Conservation (phyloP, 768 basidiomycete genomes). For the Tulasnella sp. region DNA sequence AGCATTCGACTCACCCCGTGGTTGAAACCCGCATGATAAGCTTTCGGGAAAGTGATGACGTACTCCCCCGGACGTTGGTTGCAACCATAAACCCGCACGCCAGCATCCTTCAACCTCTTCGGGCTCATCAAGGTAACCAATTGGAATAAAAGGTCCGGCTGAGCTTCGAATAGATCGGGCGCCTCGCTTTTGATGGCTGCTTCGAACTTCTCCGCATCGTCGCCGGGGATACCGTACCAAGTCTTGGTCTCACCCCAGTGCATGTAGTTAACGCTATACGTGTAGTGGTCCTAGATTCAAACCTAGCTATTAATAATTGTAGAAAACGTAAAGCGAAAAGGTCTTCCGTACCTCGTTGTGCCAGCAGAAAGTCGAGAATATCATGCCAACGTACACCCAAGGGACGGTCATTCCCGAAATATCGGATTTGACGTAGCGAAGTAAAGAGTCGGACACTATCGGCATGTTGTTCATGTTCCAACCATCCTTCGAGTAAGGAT, state of each 20-base stretch:
- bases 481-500: constrained; percentile 77
- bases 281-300: background rate
- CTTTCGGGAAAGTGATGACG: constrained; percentile 94
- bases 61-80: constrained; percentile 97
- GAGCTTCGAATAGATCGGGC: constrained; percentile 94
- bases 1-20: constrained; percentile 62
- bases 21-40: constrained; percentile 97
- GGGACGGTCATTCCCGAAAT: constrained; percentile 99
- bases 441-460: constrained; percentile 80
- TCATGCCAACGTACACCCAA: constrained; percentile 99
- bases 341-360: constrained; percentile 86
- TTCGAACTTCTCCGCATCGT: constrained; percentile 92
- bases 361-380: constrained; percentile 99
- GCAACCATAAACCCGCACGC: constrained; percentile 85
- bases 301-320: background rate
- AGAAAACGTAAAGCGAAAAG: constrained; percentile 43
- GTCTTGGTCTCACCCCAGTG: constrained; percentile 99
- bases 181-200: constrained; percentile 90
- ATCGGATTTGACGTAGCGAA: constrained; percentile 96
- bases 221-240: constrained; percentile 98
- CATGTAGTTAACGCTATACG: constrained; percentile 34
- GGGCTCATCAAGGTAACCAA: constrained; percentile 98
- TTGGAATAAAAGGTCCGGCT: constrained; percentile 94
- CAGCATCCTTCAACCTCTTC: constrained; percentile 69
- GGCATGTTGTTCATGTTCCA: constrained; percentile 99